Evolutionary conservation across 2,329 filamentous ascomycete species (phyloP), one percentile per base, ranked within the genome.

Genomic region (Proliferodiscus dingleyae): DNA sequence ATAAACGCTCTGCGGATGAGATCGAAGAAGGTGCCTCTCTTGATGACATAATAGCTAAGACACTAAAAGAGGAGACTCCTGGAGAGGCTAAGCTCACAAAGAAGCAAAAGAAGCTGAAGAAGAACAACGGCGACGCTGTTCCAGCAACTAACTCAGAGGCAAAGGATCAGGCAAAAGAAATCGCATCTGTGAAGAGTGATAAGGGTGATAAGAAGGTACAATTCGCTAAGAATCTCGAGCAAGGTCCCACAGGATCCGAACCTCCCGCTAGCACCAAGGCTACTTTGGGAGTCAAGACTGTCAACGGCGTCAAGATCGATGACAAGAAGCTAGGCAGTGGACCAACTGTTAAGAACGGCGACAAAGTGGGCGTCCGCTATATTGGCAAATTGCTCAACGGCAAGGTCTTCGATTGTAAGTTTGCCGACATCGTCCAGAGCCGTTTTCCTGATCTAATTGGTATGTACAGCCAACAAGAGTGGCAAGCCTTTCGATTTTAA

Each of bases 101-200:
- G 80, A 96, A 95, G 76, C 88, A 97, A 62, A 97, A 98, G 85
- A 96, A 96, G 78, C 78, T 91, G 55, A 95, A 95, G 83, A 96
- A 95, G 78, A 97, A 97, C 77, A 88, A 95, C 67, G 93, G 91
- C 57, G 86, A 96, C 66, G 83, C 93, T 49, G 80, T 85, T 49
- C 70, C 76, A 41, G 71, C 73, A 36, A 78, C 83, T 59, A 66
- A 70, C 37, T 71, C 77, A 54, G 71, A 77, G 57, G 71, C 77
- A 56, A 81, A 83, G 66, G 72, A 76, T 45, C 70, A 71, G 43
- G 69, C 68, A 51, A 72, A 74, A 56, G 68, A 70, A 19, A 19
- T n/a, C 11, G 53, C 62, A 33, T 52, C 67, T 10, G 56, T 65
- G 51, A 81, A 81, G 55, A 56, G 59, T 16, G 68, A 67, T 54